phyloP scores from a whole-genome alignment of 2,329 filamentous ascomycete species.

The Daldinia eschscholtzii region DNA sequence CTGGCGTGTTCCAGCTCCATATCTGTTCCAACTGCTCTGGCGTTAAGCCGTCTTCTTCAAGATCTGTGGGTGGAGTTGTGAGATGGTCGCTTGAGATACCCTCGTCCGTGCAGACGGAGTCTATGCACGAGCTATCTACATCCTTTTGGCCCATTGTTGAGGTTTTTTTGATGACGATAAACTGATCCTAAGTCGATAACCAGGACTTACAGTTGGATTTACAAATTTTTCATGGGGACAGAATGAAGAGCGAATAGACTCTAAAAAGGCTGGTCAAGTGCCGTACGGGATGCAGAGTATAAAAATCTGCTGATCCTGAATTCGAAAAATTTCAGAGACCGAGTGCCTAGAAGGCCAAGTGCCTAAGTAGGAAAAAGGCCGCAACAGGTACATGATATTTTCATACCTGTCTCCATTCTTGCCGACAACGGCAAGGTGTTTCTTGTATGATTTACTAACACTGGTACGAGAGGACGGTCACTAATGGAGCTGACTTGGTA shows the following conservation, averaged over 20 bases:
- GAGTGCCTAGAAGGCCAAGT: conserved; percentile 29
- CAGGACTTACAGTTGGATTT: conserved; percentile 21
- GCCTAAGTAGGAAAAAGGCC: conserved; percentile 23
- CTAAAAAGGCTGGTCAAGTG: conserved; percentile 18
- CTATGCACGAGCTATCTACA: conserved; percentile 29
- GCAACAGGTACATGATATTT: conserved; percentile 35
- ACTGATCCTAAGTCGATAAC: conserved; percentile 12
- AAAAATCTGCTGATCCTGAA: conserved; percentile 26
- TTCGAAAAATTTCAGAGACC: conserved; percentile 21
- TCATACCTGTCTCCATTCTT: conserved; percentile 42
- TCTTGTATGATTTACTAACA: conserved; percentile 32
- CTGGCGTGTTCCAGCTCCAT: conserved; percentile 60
- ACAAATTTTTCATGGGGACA: conserved; percentile 18
- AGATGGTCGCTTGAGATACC: conserved; percentile 39
- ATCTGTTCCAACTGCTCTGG: conserved; percentile 59
- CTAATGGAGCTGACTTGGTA: conserved; percentile 29
- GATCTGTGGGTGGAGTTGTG: conserved; percentile 50
- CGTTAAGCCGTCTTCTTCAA: conserved; percentile 49
- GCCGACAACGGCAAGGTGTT: conserved; percentile 43
- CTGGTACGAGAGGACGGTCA: conserved; percentile 27
- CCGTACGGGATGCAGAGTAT: conserved; percentile 20
- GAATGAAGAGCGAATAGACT: conserved; percentile 16
- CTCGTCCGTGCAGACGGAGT: conserved; percentile 45
- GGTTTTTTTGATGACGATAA: not conserved
- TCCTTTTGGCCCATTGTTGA: conserved; percentile 36